Conservation (phyloP, 805 yeast species). For the Saccharomyces eubayanus region DNA sequence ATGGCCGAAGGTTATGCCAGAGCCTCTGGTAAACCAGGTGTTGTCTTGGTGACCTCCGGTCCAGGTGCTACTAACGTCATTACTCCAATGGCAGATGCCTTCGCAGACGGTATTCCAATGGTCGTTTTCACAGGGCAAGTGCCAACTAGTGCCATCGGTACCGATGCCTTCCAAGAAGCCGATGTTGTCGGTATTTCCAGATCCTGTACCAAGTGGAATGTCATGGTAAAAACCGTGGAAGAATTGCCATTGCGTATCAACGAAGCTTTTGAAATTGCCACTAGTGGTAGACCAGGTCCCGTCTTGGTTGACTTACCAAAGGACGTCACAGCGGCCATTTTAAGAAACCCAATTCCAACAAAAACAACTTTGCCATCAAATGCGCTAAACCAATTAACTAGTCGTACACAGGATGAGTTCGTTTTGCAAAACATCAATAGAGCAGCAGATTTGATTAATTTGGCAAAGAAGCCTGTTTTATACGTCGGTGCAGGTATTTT, state of each 20-base stretch:
- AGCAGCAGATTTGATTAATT: slow-evolving; percentile 70
- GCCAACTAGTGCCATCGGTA: slow-evolving; percentile 89
- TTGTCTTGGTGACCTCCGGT: slow-evolving; percentile 96
- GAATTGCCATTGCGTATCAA: slow-evolving; percentile 93
- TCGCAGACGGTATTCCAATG: slow-evolving; percentile 94
- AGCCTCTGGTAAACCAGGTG: slow-evolving; percentile 93
- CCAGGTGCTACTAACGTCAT: slow-evolving; percentile 98
- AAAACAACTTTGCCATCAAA: slow-evolving; percentile 63
- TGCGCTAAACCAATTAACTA: slow-evolving; percentile 63
- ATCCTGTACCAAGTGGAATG: slow-evolving; percentile 98
- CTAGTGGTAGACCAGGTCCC: slow-evolving; percentile 95
- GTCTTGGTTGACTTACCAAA: slow-evolving; percentile 96
- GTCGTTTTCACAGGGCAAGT: slow-evolving; percentile 98
- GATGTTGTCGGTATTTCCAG: slow-evolving; percentile 95
- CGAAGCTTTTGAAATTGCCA: slow-evolving; percentile 96
- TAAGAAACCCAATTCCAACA: slow-evolving; percentile 79
- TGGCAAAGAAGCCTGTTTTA: slow-evolving; percentile 78
- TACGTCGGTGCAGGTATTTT: slow-evolving; percentile 91
- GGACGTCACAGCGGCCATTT: slow-evolving; percentile 90
- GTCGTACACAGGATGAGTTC: slow-evolving; percentile 62
- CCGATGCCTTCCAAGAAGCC: slow-evolving; percentile 99
- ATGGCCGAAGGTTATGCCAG: slow-evolving; percentile 99
- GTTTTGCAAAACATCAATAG: slow-evolving; percentile 65
- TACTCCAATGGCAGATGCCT: slow-evolving; percentile 97
- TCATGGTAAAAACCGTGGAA: slow-evolving; percentile 90